Base-by-base conservation (phyloP, 2,329 filamentous ascomycete genomes). In the Beauveria caledonica region DNA sequence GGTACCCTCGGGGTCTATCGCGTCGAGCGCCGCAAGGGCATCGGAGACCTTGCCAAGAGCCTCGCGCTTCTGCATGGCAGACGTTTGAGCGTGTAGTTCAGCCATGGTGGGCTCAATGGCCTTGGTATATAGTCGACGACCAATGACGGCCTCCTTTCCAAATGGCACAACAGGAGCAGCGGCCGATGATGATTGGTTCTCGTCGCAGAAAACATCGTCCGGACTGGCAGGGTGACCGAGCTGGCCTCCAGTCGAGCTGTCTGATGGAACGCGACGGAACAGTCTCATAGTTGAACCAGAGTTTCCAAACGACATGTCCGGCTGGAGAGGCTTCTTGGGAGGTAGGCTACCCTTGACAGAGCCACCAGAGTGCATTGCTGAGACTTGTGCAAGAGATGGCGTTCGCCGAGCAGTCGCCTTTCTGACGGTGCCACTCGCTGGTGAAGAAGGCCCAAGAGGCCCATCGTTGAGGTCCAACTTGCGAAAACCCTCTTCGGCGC, bases 261-360 rank as follows among this genome's bases (percentile, higher is more conserved):
- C 89, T 0, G 92, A 94, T 0, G 82, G 81, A 1, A 96, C 91
- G 25, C 93, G 86, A 64, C 90, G 89, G 78, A 97, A 97, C 57
- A 96, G 87, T 59, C 92, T 87, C 65, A 96, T 90, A 17, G 92
- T 96, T 1, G 93, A 97, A 1, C 90, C 90, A 8, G 87, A 89
- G 73, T 97, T 97, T 56, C 93, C 94, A 74, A 95, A 97, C 6
- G 88, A 95, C 79, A 96, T 87, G 68, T 97, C 91, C 1, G 94
- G 83, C 60, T 92, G 91, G 2, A 97, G 80, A 0, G 93, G 92
- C 64, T 90, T 87, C 73, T 90, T 92, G 1, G 84, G 73, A 2
- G 79, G 79, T 60, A 76, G 60, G 17, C 76, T 71, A 39, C 73
- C 64, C 64, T 75, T 69, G 61, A 78, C 71, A 39, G 81, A 81